phyloP scores from a whole-genome alignment of 495 filamentous ascomycete genomes.

The Hypoxylon rickii region DNA sequence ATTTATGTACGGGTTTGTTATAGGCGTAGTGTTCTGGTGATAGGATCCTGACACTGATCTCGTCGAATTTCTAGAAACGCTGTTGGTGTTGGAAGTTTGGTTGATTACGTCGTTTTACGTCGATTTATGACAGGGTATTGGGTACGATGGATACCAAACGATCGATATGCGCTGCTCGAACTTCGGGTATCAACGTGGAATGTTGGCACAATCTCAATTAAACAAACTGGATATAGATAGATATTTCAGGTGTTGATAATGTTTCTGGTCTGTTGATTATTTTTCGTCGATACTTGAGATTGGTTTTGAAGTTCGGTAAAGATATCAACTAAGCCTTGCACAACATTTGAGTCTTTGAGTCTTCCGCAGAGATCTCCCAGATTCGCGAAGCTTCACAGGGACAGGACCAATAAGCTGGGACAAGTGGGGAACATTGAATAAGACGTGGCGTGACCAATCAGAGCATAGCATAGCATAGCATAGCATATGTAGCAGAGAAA shows the following conservation, averaged over 20 bases:
- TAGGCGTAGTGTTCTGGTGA: too few species aligned
- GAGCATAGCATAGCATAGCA: neutral
- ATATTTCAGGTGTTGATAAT: too few species aligned
- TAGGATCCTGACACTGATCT: neutral
- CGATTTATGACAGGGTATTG: constrained; percentile 8
- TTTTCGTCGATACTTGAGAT: neutral
- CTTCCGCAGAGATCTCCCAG: constrained; percentile 34
- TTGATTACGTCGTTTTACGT: constrained; percentile 28
- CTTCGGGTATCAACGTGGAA: neutral
- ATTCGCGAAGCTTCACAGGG: constrained; percentile 43
- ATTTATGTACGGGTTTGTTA: too few species aligned
- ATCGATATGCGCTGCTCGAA: neutral
- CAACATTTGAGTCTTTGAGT: constrained; percentile 2
- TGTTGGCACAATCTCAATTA: neutral
- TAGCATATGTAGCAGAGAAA: too few species aligned
- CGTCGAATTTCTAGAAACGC: neutral
- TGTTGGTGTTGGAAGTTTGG: constrained; percentile 11
- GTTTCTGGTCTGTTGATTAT: neutral
- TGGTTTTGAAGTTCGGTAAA: constrained; percentile 21
- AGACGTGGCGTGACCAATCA: constrained; percentile 17
- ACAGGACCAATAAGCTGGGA: constrained; percentile 6
- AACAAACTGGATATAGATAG: neutral
- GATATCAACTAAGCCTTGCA: neutral
- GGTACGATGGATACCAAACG: constrained; percentile 4
- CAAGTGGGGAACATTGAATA: constrained; percentile 2